Base-by-base conservation (phyloP, 2,329 filamentous ascomycete genomes). In the Aspergillus sp. region DNA sequence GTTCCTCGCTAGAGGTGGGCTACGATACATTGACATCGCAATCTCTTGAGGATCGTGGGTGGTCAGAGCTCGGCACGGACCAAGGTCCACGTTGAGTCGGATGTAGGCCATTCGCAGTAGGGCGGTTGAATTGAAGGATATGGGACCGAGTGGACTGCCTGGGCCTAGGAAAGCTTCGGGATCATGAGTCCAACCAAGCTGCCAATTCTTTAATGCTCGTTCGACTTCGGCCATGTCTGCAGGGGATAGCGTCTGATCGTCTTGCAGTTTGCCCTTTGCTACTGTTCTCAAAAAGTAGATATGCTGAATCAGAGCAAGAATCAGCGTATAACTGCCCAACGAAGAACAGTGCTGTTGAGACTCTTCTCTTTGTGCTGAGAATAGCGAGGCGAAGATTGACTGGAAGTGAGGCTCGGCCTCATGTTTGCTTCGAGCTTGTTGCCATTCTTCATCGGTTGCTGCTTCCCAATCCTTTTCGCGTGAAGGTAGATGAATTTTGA, bases 81-180 rank as follows among this genome's bases (percentile, higher is more conserved):
- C 63, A 0, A 60, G 11, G 52, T 62, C 41, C 19, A 60, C 46
- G 13, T 45, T 49, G 9, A 66, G 19, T 0, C 62, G 59, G 45
- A 66, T 64, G 47, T 66, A 62, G 6, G 64, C 64, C 11, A 66
- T 52, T 31, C 62, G 53, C 3, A 66, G 64, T 11, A 66, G 31
- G 11, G 64, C 64, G 5, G 62, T 66, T 2, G 62, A 62, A 45
- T 62, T 66, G 54, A 64, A 66, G 0, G 60, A 57, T 17, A 66
- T 52, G 1, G 64, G 62, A 3, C 64, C 64, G 5, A 22, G 3
- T 3, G 62, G 62, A 9, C 31, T 55, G 2, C 52, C 45, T 3
- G 62, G 59, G 13, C 49, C 45, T 1, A 87, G 82, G 0, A 83
- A 85, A 0, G 85, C 87, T 69, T 63, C 60, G 66, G 31, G 76